Conservation (phyloP, 2,329 filamentous ascomycete genomes). For the Coniochaeta hoffmannii region DNA sequence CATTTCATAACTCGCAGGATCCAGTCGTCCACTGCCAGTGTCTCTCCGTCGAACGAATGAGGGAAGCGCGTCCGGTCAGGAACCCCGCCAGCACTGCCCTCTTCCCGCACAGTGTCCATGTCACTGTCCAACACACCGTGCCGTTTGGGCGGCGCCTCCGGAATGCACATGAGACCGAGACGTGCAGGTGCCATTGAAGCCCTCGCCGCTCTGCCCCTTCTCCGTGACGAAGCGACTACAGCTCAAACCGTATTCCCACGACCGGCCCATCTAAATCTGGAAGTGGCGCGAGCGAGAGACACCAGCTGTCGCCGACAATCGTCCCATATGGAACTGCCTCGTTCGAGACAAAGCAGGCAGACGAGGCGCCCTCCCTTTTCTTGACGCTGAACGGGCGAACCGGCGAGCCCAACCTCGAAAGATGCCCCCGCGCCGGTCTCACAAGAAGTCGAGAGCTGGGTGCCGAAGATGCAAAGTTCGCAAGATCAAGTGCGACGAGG, state of each 20-base stretch:
- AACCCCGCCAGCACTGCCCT: neutral
- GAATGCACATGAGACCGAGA: neutral
- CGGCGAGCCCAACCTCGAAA: neutral
- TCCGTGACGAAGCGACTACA: neutral
- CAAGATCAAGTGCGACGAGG: slow-evolving; percentile 67
- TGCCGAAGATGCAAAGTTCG: slow-evolving; percentile 59
- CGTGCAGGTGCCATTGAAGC: neutral
- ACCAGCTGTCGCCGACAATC: neutral
- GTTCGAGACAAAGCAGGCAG: neutral
- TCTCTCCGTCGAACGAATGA: neutral
- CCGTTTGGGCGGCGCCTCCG: neutral
- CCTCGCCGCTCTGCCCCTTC: neutral
- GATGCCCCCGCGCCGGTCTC: slow-evolving; percentile 34
- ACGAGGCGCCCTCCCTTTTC: neutral
- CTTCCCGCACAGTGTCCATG: neutral
- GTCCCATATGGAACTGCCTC: neutral
- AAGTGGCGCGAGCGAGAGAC: neutral
- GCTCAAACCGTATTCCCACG: neutral
- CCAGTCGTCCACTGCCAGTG: too few relatives aligned
- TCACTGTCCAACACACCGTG: neutral
- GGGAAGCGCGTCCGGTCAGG: neutral
- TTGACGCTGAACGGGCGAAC: neutral
- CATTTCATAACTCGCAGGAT: neutral
- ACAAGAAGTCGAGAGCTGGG: slow-evolving; percentile 61
- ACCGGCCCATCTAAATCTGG: neutral